Base-by-base conservation (phyloP, 1,139 yeast genomes). In the Eremothecium cymbalariae region DNA sequence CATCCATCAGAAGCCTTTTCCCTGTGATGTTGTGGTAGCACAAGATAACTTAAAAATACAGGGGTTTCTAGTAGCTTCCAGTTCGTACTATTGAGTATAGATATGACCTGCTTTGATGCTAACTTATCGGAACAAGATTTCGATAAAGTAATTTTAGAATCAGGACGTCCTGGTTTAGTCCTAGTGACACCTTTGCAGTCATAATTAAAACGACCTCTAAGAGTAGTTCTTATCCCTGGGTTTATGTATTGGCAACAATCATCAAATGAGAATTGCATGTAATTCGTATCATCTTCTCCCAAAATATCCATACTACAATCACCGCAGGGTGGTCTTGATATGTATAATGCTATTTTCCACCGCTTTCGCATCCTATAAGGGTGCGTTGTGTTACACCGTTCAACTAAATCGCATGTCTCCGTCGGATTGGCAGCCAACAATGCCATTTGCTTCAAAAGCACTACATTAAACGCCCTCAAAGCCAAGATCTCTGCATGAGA, bases 301-400 rank as follows among this genome's bases (percentile, higher is more conserved):
- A 65, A 40, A 4, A 53, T 41, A 18, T 65, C 67, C 74, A 85
- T 71, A 6, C 94, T 80, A 0, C 85, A 78, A 54, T 88, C 97
- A 1, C 98, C 98, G 63, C 98, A 88, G 0, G 97, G 97, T 0
- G 83, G 70, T 43, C 83, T 94, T 4, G 93, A 77, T 1, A 84
- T 64, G 43, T 78, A 82, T 38, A 88, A 51, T 1, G 75, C 79
- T 28, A 83, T 53, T 36, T 62, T 47, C 26, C 70, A 52, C 4
- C 55, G 62, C 0, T 48, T 37, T 25, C 55, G 63, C 33, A 74
- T 44, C 6, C 26, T 14, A 15, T 21, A 30, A 32, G 42, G 12
- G 34, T n/a, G 36, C 19, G 45, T 38, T 9, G 31, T 31, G 1
- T 23, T 27, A 4, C 37, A 37, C 5, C 25, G 23, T 2, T 31